Percentiles rank a stretch among this genome's conserved stretches.
These are phyloP conservation scores for Thecaphora thlaspeos DNA, from an alignment of 1,284 basidiomycete species.

Conservation along the genomic window DNA sequence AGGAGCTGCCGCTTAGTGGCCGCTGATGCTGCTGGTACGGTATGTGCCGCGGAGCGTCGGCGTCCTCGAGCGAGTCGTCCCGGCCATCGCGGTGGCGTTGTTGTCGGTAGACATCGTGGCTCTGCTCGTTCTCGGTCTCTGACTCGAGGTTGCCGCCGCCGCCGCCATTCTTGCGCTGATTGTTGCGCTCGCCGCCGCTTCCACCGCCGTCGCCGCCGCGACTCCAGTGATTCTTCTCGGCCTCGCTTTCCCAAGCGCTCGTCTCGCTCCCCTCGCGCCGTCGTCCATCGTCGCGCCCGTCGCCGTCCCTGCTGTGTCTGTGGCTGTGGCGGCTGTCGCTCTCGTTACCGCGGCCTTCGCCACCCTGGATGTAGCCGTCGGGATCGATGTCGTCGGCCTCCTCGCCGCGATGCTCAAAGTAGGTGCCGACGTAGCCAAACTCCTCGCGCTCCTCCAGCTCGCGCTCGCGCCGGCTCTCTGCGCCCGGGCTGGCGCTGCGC, in stretches of 20 bases:
- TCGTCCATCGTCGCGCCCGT: constrained; percentile 10
- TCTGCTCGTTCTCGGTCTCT: constrained; percentile 9
- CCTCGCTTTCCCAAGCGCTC: constrained; percentile 40
- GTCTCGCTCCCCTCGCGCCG: constrained; percentile 22
- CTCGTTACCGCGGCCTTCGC: constrained; percentile 40
- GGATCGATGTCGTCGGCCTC: constrained; percentile 51
- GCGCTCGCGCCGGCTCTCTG: constrained; percentile 65
- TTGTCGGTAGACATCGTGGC: constrained; percentile 4
- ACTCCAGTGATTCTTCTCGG: constrained; percentile 19
- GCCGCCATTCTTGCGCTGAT: constrained; percentile 2
- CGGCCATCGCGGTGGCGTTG: constrained; percentile 11
- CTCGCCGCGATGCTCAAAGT: constrained; percentile 49
- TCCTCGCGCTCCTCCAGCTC: constrained; percentile 83
- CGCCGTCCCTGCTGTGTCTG: constrained; percentile 3
- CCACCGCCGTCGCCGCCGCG: constrained; percentile 4
- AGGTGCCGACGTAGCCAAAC: constrained; percentile 74
- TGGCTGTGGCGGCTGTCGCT: constrained; percentile 26
- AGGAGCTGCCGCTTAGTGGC: constrained; percentile 14
- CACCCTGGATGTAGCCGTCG: constrained; percentile 54
- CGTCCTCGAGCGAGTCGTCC: constrained; percentile 6
- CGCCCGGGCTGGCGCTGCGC: constrained; percentile 64
- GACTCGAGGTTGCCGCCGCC: background rate
- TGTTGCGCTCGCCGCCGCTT: too few species aligned
- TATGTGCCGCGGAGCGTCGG: too few species aligned
- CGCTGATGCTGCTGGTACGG: constrained; percentile 3